Base-by-base conservation (phyloP, 2,329 filamentous ascomycete species). In the Penicillium sp. region DNA sequence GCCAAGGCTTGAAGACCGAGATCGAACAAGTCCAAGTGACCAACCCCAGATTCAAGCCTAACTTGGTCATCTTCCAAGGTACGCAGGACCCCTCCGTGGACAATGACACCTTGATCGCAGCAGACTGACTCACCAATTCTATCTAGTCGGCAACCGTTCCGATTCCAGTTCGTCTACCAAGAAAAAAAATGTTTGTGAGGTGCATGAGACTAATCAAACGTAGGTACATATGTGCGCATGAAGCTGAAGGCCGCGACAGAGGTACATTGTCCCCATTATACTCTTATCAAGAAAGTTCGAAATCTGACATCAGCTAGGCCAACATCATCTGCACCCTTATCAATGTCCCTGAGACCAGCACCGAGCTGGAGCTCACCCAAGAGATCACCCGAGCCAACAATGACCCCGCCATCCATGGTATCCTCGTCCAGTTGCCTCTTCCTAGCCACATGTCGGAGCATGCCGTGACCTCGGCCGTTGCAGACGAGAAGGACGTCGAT, bases 191-290 rank as follows among this genome's bases (percentile, higher is more conserved):
- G 59, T 16, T 6, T 32, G 24, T 55, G 46, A 21, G 24, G 42
- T 49, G 4, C 2, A 21, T 21, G 2, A 43, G 31, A 45, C 22
- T 40, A 47, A 40, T 43, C 43, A 49, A 47, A 24, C 60, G 54
- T 68, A 93, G 90, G 88, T 70, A 97, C 93, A 49, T 99, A 99
- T 89, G 93, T 99, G 77, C 92, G 92, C 78, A 99, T 99, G 94
- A 99, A 99, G 81, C 80, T 97, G 70, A 99, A 97, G 83, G 94
- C 94, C 63, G 94, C 94, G 55, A 82, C 90, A 73, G 94, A 97
- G 83, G 90, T 92, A 79, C 11, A 42, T 16, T 16, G 38, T 21
- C 31, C 31, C 31, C 13, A n/a, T 42, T 11, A 32, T 43, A 40
- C 42, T 42, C 14, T 31, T n/a, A 14, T 40, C 14, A 43, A 52